Evolutionary conservation across 2,329 filamentous ascomycete species (phyloP).

Genomic region (Alternaria hordeiaustralica): DNA sequence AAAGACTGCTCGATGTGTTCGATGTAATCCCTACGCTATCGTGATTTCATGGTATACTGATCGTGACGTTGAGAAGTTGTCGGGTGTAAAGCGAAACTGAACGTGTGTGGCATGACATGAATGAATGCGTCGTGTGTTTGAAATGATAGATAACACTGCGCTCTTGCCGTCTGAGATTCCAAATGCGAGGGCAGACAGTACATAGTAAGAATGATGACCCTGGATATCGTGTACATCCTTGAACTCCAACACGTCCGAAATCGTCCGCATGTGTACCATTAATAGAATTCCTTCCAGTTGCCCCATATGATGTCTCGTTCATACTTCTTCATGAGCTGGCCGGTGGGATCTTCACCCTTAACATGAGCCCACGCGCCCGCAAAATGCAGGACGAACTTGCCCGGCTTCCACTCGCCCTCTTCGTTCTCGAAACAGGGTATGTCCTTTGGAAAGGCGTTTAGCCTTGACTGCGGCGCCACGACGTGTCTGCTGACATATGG

Average conservation of each 20-base stretch:
- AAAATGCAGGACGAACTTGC: conserved; percentile 51
- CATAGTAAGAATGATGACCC: background rate
- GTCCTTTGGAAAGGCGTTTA: conserved; percentile 51
- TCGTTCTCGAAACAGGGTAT: conserved; percentile 48
- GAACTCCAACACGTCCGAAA: background rate
- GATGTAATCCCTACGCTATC: background rate
- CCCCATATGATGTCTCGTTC: conserved; percentile 42
- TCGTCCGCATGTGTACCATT: background rate
- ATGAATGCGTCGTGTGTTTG: background rate
- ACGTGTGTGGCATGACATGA: background rate
- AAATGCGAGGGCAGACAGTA: background rate
- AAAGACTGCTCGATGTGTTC: background rate
- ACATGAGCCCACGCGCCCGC: conserved; percentile 52
- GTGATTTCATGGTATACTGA: background rate
- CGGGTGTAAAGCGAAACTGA: background rate
- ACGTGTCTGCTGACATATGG: conserved; percentile 26
- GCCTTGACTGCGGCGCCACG: conserved; percentile 46
- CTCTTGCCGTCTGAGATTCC: background rate
- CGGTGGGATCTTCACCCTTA: conserved; percentile 48
- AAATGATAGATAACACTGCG: background rate
- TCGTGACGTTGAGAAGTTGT: background rate
- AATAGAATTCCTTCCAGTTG: conserved; percentile 40
- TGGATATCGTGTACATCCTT: background rate
- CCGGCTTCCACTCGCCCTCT: conserved; percentile 39
- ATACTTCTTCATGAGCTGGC: conserved; percentile 50